A percentile compares a stretch with the other conserved stretches of the same genome.
phyloP scores from a whole-genome alignment of 192 early-diverging fungal species.

The Oehlia diaphana region DNA sequence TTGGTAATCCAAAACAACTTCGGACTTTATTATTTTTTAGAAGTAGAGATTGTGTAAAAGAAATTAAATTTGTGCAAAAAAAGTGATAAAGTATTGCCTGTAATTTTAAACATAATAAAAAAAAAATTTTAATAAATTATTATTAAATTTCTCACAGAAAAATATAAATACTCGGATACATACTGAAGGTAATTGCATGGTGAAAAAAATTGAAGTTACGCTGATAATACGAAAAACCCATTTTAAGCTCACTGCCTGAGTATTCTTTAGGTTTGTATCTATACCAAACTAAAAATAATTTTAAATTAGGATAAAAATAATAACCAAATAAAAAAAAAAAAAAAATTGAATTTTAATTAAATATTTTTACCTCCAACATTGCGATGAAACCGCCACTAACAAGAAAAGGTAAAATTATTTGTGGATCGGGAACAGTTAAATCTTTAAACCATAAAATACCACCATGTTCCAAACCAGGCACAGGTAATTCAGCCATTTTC shows the following conservation, averaged over 20 bases:
- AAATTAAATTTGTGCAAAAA: neutral
- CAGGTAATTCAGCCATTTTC: constrained; percentile 76
- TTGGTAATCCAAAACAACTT: neutral
- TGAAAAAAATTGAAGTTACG: neutral
- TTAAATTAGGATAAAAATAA: neutral
- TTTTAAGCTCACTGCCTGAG: neutral
- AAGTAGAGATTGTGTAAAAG: neutral
- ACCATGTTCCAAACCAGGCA: constrained; percentile 77
- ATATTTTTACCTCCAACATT: constrained; percentile 59
- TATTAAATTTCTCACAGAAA: neutral
- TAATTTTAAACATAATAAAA: neutral
- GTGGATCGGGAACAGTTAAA: constrained; percentile 78
- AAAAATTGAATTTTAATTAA: neutral
- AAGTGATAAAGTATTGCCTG: neutral
- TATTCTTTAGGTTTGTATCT: neutral
- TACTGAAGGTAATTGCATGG: neutral
- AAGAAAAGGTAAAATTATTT: constrained; percentile 76
- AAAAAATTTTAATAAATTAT: neutral
- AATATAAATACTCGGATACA: neutral
- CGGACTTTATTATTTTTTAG: neutral
- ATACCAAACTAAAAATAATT: neutral
- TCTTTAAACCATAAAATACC: constrained; percentile 86
- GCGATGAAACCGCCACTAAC: constrained; percentile 69
- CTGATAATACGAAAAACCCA: neutral
- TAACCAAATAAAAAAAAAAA: neutral